phyloP scores from a whole-genome alignment of 1,139 yeast genomes.

The Hanseniaspora gamundiae region DNA sequence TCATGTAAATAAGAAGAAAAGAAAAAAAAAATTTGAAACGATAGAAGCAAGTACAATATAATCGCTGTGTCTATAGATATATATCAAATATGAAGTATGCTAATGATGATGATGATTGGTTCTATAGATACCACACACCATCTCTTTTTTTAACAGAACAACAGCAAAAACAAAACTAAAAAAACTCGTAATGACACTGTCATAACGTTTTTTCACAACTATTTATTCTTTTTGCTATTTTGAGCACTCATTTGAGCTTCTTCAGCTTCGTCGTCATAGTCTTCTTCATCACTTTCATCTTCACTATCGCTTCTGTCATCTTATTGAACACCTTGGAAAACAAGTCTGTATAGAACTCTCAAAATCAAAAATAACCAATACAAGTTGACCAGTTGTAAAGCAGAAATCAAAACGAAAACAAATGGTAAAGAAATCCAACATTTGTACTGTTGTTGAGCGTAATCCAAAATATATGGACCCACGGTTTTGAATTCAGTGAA shows the following conservation, averaged over 20 bases:
- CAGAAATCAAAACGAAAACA: slow-evolving; percentile 63
- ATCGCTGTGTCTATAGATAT: no score
- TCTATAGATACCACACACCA: no score
- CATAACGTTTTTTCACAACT: no score
- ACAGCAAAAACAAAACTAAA: no score
- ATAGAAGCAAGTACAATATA: no score
- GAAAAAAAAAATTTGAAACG: background rate
- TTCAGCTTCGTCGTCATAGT: slow-evolving; percentile 20
- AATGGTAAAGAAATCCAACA: slow-evolving; percentile 92
- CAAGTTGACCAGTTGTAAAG: slow-evolving; percentile 71
- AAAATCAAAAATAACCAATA: slow-evolving; percentile 81
- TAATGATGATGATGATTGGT: no score
- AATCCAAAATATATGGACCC: slow-evolving; percentile 70
- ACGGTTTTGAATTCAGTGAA: slow-evolving; percentile 76
- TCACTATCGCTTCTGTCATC: slow-evolving; percentile 93
- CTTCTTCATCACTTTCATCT: slow-evolving; percentile 38
- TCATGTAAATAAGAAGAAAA: slow-evolving; percentile 2
- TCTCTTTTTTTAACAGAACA: background rate
- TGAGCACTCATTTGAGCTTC: background rate
- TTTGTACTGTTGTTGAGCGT: slow-evolving; percentile 90
- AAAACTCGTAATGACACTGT: no score
- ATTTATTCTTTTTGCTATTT: slow-evolving; percentile 3
- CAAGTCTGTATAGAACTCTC: slow-evolving; percentile 58
- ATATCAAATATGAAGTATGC: no score
- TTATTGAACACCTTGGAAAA: slow-evolving; percentile 40